A percentile compares a stretch with the other conserved stretches of the same genome.
Conservation (phyloP, 2,329 filamentous ascomycete species). For the Exophiala xenobiotica region DNA sequence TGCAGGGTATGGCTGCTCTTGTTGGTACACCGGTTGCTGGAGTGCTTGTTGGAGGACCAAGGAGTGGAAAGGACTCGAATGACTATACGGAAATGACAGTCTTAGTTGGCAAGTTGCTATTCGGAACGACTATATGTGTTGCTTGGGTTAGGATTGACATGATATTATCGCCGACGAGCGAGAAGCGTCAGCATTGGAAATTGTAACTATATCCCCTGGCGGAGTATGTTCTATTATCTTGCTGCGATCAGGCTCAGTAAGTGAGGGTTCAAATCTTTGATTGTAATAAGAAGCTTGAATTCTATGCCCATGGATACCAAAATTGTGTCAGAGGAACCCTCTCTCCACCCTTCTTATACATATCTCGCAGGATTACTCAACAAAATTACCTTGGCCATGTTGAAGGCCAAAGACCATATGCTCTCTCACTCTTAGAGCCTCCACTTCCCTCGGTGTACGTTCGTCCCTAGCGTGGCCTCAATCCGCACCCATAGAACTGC, state of each 20-base stretch:
- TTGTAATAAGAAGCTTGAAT: too few relatives aligned
- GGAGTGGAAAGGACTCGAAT: conserved; percentile 14
- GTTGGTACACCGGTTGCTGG: conserved; percentile 37
- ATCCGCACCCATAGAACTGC: not conserved
- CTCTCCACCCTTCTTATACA: too few relatives aligned
- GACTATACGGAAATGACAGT: conserved; percentile 32
- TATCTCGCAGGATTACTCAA: too few relatives aligned
- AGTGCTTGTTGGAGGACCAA: conserved; percentile 25
- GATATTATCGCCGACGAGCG: not conserved
- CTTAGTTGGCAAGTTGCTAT: conserved; percentile 31
- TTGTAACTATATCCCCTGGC: not conserved
- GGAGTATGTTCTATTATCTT: not conserved
- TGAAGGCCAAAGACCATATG: too few relatives aligned
- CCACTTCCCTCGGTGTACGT: not conserved
- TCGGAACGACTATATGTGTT: conserved; percentile 31
- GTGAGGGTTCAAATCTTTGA: too few relatives aligned
- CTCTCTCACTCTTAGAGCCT: not conserved
- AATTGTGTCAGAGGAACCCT: too few relatives aligned
- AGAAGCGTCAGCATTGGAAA: not conserved
- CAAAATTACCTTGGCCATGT: too few relatives aligned
- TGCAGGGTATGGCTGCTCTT: conserved; percentile 38
- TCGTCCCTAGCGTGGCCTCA: not conserved
- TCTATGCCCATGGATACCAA: too few relatives aligned
- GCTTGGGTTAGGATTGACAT: conserved; percentile 34
- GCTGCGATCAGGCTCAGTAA: too few relatives aligned